A percentile compares a stretch with the other conserved stretches of the same genome.
These are phyloP conservation scores for Lipomyces starkeyi DNA, from an alignment of 805 yeast species.

Conservation along the genomic window DNA sequence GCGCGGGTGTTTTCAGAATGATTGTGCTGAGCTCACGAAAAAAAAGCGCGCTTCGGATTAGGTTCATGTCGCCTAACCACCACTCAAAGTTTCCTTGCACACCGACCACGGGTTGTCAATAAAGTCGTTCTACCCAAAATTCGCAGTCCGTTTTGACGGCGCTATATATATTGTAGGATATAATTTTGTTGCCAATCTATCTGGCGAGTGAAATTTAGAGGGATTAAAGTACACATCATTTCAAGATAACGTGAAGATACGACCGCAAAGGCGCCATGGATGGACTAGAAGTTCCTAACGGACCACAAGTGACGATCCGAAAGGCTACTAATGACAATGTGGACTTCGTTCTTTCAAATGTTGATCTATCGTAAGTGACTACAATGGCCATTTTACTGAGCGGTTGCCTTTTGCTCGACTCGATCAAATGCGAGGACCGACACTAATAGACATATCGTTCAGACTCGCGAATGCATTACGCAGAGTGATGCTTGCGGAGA, in stretches of 20 bases:
- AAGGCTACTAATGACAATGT: conserved; percentile 85
- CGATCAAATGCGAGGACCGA: neutral
- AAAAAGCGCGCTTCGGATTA: too few species aligned
- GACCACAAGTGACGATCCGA: conserved; percentile 87
- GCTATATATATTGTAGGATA: neutral
- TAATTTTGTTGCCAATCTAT: neutral
- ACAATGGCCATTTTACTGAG: neutral
- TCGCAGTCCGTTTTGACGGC: neutral
- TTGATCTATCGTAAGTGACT: conserved; percentile 66
- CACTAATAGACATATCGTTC: conserved; percentile 3
- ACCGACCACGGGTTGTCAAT: too few species aligned
- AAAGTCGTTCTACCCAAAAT: neutral
- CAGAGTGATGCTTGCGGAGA: conserved; percentile 92
- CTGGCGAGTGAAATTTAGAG: neutral
- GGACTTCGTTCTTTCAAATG: conserved; percentile 84
- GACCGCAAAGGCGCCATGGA: neutral
- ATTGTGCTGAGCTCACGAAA: too few species aligned
- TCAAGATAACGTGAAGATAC: neutral
- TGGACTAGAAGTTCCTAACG: conserved; percentile 42
- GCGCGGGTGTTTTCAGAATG: neutral
- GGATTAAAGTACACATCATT: neutral
- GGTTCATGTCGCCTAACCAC: too few species aligned
- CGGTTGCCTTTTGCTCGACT: neutral
- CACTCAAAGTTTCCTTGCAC: too few species aligned
- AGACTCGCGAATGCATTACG: conserved; percentile 86